phyloP scores from a whole-genome alignment of 140 eudicot genomes.

The Ambrosia hybrid region DNA sequence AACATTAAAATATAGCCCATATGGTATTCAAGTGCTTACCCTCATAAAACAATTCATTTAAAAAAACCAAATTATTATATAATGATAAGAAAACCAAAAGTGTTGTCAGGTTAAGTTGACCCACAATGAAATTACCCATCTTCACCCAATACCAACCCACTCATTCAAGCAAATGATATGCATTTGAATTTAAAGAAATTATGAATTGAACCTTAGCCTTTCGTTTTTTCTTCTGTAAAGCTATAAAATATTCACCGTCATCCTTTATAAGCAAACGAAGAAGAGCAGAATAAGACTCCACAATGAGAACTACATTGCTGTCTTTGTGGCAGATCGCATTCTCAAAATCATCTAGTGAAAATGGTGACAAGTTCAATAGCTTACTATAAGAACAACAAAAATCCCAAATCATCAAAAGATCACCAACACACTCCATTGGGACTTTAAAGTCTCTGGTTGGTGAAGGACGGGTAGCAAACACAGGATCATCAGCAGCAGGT shows the following conservation, averaged over 20 bases:
- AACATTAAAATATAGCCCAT: not conserved
- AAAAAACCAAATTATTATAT: not conserved
- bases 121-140: not conserved
- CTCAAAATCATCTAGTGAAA: constrained; percentile 86
- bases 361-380: constrained; percentile 63
- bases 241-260: constrained; percentile 52
- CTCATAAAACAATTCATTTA: not conserved
- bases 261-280: constrained; percentile 81
- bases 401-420: constrained; percentile 91
- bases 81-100: not conserved
- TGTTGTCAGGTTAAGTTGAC: not conserved
- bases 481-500: constrained; percentile 64
- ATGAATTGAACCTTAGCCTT: constrained; percentile 63
- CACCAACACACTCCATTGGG: constrained; percentile 90
- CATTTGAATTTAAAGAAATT: constrained; percentile 7
- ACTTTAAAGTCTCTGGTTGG: constrained; percentile 62
- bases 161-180: constrained; percentile 5
- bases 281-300: constrained; percentile 76
- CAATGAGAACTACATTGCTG: constrained; percentile 63
- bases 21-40: constrained; percentile 5
- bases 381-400: constrained; percentile 76
- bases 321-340: constrained; percentile 77
- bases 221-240: constrained; percentile 53
- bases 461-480: constrained; percentile 59
- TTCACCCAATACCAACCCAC: not conserved